Evolutionary conservation across 1,284 basidiomycete species (phyloP), one percentile per base, ranked within the genome.

Genomic region (Malassezia globosa): DNA sequence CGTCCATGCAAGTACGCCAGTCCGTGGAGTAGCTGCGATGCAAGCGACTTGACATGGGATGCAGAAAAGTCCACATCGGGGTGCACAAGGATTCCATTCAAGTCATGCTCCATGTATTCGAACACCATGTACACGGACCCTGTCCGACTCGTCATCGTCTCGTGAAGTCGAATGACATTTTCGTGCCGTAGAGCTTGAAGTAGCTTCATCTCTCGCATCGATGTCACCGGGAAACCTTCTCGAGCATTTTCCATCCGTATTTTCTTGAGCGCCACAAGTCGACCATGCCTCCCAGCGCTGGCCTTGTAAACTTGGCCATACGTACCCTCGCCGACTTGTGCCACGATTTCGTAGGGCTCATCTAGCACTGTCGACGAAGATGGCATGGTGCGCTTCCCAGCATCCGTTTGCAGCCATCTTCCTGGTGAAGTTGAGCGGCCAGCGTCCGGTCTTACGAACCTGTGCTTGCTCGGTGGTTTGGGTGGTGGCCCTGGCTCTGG

Each of bases 251-350:
- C 94, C 92, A 97, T 96, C 38, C 90, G 80, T 70, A 99, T 97
- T 54, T 89, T 81, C 76, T 99, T 99, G 52, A 99, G 75, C 4
- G 94, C 94, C 23, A 96, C 89, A 51, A 84, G 76, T 3, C 78
- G 72, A 19, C 82, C 83, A 13, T 80, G 84, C 29, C 82, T 76
- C 10, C 80, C 81, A 58, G 89, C 89, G 43, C 81, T 80, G 1
- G 94, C 94, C 73, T 99, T 99, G 78, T 95, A 99, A 0, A 99
- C 94, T 72, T 99, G 95, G 14, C 94, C 94, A 69, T 97, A 99
- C 1, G 94, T 99, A 2, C 94, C 94, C 72, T 97, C 92, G 14
- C 94, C 94, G 27, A 99, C 94, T 68, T 96, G 90, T 43, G 81
- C 84, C 29, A 97, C 77, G 47, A 90, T 85, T 44, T 81, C 80